A percentile compares a stretch with the other conserved stretches of the same genome.
Evolutionary conservation across 2,329 filamentous ascomycete genomes (phyloP).

Genomic region (Scytalidium lignicola): DNA sequence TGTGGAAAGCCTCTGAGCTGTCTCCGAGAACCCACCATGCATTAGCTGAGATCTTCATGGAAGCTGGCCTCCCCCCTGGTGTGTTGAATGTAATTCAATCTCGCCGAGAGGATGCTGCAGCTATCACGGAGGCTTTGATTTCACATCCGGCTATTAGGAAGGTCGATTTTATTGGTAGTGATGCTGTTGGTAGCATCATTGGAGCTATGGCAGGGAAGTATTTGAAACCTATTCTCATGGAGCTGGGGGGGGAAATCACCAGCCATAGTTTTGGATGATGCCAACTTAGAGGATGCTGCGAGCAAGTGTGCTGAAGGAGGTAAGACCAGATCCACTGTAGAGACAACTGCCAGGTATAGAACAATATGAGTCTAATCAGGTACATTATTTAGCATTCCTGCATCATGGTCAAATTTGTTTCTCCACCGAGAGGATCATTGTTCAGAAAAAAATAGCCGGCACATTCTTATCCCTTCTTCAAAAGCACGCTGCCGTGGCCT

Average conservation of each 20-base stretch:
- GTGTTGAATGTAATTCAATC: conserved; percentile 58
- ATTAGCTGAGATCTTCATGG: conserved; percentile 57
- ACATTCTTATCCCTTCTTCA: background rate
- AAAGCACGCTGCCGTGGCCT: background rate
- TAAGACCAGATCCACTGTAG: no score
- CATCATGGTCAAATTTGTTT: conserved; percentile 62
- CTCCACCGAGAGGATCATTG: conserved; percentile 35
- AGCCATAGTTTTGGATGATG: conserved; percentile 63
- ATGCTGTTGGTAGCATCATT: conserved; percentile 62
- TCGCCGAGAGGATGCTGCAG: conserved; percentile 45
- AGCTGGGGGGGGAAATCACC: conserved; percentile 67
- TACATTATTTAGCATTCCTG: conserved; percentile 48
- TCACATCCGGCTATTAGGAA: conserved; percentile 54
- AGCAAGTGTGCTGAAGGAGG: conserved; percentile 50
- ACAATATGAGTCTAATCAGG: no score
- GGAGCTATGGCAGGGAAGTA: conserved; percentile 57
- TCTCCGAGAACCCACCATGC: conserved; percentile 52
- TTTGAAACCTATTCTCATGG: conserved; percentile 64
- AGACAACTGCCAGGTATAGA: no score
- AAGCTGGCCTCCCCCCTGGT: conserved; percentile 64
- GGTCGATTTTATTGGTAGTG: conserved; percentile 72
- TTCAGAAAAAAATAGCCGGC: conserved; percentile 21
- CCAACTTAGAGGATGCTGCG: conserved; percentile 58
- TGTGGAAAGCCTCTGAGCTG: conserved; percentile 65
- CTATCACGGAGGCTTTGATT: conserved; percentile 52